phyloP scores from a whole-genome alignment of 2,329 filamentous ascomycete genomes.

The Coniochaeta pulveracea region DNA sequence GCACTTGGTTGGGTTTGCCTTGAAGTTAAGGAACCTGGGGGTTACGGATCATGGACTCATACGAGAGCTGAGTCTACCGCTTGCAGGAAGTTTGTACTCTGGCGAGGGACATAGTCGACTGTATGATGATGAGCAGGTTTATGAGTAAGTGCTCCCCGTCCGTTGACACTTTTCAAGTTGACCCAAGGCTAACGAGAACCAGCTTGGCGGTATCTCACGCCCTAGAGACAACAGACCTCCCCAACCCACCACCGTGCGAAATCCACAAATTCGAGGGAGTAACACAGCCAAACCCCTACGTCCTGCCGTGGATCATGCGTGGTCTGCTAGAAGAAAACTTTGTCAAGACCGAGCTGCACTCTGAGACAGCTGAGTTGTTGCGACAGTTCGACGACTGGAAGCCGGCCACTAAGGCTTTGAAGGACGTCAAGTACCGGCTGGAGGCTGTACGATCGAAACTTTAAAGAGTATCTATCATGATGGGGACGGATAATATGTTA shows the following conservation, averaged over 20 bases:
- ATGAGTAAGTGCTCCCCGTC: slow-evolving; percentile 42
- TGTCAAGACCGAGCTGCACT: slow-evolving; percentile 68
- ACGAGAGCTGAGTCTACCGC: slow-evolving; percentile 74
- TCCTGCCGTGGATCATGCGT: slow-evolving; percentile 90
- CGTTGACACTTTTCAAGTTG: slow-evolving; percentile 2
- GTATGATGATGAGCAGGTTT: slow-evolving; percentile 82
- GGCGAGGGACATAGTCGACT: slow-evolving; percentile 90
- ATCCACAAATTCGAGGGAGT: slow-evolving; percentile 39
- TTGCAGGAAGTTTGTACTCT: slow-evolving; percentile 83
- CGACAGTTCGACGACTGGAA: slow-evolving; percentile 89
- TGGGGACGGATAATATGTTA: neutral
- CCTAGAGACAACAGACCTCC: slow-evolving; percentile 53
- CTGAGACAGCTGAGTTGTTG: slow-evolving; percentile 71
- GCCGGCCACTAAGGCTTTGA: slow-evolving; percentile 77
- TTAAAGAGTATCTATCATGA: slow-evolving; percentile 17
- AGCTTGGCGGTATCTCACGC: slow-evolving; percentile 60
- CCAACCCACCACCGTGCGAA: slow-evolving; percentile 34
- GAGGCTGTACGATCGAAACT: slow-evolving; percentile 86
- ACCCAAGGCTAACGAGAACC: neutral
- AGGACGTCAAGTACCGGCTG: slow-evolving; percentile 89
- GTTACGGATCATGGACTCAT: slow-evolving; percentile 89
- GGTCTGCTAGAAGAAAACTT: slow-evolving; percentile 86
- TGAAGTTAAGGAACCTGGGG: slow-evolving; percentile 89
- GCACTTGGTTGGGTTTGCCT: slow-evolving; percentile 81
- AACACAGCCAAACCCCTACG: slow-evolving; percentile 66